phyloP scores from a whole-genome alignment of 306 rosid species.

The Trifolium repens region DNA sequence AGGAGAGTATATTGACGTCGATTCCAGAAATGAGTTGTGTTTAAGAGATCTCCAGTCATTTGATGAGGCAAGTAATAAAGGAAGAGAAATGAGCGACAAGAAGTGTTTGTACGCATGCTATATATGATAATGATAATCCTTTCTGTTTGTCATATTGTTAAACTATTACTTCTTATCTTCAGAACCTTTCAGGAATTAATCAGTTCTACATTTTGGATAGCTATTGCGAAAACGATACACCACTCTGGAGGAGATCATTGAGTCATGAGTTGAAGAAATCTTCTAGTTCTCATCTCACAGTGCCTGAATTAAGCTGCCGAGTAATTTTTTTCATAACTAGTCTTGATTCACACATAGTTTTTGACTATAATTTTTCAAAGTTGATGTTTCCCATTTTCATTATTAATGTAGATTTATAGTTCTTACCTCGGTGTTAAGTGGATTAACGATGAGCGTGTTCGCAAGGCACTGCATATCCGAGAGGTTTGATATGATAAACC shows the following conservation, averaged over 20 bases:
- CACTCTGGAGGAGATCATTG: slow-evolving; percentile 42
- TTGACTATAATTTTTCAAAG: not conserved
- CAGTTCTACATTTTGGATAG: slow-evolving; percentile 38
- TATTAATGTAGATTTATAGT: slow-evolving; percentile 33
- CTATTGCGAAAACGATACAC: slow-evolving; percentile 33
- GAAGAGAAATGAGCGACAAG: too few relatives aligned
- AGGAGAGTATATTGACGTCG: slow-evolving; percentile 44
- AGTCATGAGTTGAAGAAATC: slow-evolving; percentile 14
- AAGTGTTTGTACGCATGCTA: too few relatives aligned
- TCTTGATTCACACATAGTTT: not conserved
- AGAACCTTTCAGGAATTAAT: slow-evolving; percentile 55
- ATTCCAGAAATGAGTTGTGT: slow-evolving; percentile 52
- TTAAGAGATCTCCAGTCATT: slow-evolving; percentile 38
- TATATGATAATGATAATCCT: too few relatives aligned
- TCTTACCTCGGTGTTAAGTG: slow-evolving; percentile 34
- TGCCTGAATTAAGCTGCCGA: slow-evolving; percentile 46
- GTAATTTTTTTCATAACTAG: slow-evolving; percentile 34
- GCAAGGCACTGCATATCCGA: slow-evolving; percentile 42
- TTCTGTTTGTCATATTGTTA: not conserved
- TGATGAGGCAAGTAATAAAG: slow-evolving; percentile 36
- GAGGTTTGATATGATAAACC: slow-evolving; percentile 39
- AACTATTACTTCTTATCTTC: slow-evolving; percentile 15
- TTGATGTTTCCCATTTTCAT: not conserved
- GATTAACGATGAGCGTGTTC: slow-evolving; percentile 41
- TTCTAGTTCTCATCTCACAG: slow-evolving; percentile 18